Evolutionary conservation across 2,329 filamentous ascomycete species (phyloP), one percentile per base, ranked within the genome.

Genomic region (Truncatella angustata): DNA sequence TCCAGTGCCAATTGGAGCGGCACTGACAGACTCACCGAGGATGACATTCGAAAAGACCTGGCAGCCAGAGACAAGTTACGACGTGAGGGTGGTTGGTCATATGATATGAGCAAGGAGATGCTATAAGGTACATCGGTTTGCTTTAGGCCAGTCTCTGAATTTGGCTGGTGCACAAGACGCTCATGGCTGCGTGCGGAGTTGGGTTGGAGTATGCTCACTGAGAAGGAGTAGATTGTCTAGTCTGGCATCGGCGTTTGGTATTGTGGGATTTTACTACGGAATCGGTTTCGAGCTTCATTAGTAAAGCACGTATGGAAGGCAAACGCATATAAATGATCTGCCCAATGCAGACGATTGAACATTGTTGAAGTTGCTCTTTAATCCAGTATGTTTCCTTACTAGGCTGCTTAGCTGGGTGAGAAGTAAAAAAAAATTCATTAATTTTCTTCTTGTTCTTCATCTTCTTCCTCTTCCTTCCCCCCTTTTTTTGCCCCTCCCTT

Each of bases 1-100:
- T 96, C 90, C 61, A 96, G 91, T 70, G 95, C 95, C 32, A 95
- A 96, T 73, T 99, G 94, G 94, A 87, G 82, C 64, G 82, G 90
- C 50, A 78, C 87, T 3, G 95, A 99, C 61, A 73, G 78, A 49
- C 77, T 99, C 60, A 80, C 88, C 0, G 82, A 87, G 56, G 88
- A 89, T 54, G 88, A 92, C 67, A 86, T 90, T 63, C 75, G 78
- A 45, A 82, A 78, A 58, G 88, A 92, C 71, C 73, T 84, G 57
- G 85, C 86, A 56, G 84, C 84, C 49, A 76, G 88, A 52, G 85
- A 89, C 68, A 77, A 82, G 57, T 74, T 92, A 64, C 78, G 84
- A 49, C 75, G 83, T 54, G 86, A 91, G 54, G 88, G 88, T 2
- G 87, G 85, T 1, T 92, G 88, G 88, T 81, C 76, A 36, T 88